Evolutionary conservation across 768 basidiomycete genomes (phyloP), one percentile per base, ranked within the genome.

Genomic region (Kwoniella dejecticola): DNA sequence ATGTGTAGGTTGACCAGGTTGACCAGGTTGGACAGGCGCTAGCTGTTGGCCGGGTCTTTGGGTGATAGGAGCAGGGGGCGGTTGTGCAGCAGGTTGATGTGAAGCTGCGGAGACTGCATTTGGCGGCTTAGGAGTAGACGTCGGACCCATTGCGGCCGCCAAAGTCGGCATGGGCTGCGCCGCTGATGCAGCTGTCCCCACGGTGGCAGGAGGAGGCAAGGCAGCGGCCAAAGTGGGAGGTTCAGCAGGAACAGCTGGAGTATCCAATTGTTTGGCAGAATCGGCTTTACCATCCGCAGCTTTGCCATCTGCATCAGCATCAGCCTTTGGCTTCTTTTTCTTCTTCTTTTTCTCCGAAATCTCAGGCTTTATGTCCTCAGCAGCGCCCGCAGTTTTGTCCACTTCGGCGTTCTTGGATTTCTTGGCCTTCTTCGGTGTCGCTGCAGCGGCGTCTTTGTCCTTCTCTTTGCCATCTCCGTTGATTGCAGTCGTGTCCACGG

Each of bases 271-370:
- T 31, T 50, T 15, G 13, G 52, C 29, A 48, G 57, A 46, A 29
- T 47, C 17, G 26, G 42, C 46, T 33, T 38, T 48, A 30, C 24
- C 45, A 23, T 29, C 44, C 30, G 41, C 41, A 57, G 12, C 12
- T 26, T 44, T 46, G 40, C 4, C 26, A 17, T 50, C 48, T 21
- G 17, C 48, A 33, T 50, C 45, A 15, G 17, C 48, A 33, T 50
- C 45, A 15, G 57, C 45, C 24, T 40, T 33, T 15, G 58, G 47
- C 42, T 54, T 59, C 44, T 40, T 59, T 54, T 75, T 70, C 38
- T 66, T 68, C 65, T 70, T 69, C 36, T 53, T 50, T 31, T 64
- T 48, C 49, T 66, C 62, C 50, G 56, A 6, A 17, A 33, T 17
- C 8, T 42, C 21, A 24, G 59, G 58, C 33, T 64, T 68, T 17